Evolutionary conservation across 1,284 basidiomycete species (phyloP).

Genomic region (Gastroboletus turbinatus): DNA sequence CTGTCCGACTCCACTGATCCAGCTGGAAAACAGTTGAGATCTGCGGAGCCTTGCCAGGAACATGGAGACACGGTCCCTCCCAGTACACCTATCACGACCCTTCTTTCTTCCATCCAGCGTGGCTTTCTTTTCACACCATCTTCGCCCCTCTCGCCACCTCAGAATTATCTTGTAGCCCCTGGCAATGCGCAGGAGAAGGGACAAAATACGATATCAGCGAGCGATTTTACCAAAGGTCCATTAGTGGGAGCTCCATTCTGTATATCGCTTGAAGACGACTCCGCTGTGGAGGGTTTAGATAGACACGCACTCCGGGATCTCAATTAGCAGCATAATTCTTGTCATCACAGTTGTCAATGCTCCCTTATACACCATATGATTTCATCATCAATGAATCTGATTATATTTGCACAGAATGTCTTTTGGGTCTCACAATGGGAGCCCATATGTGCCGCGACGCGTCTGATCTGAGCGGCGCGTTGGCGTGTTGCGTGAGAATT

Average conservation of each 20-base stretch:
- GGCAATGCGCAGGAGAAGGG: constrained; percentile 25
- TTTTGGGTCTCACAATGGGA: background rate
- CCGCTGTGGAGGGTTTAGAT: constrained; percentile 17
- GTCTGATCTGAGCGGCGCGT: constrained; percentile 15
- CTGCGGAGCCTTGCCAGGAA: constrained; percentile 3
- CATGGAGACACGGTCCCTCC: constrained; percentile 13
- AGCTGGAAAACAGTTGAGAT: background rate
- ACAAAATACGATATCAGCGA: constrained; percentile 13
- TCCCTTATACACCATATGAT: constrained; percentile 3
- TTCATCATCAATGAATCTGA: background rate
- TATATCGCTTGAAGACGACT: constrained; percentile 11
- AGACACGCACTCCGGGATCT: constrained; percentile 29
- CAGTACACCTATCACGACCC: constrained; percentile 66
- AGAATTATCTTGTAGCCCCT: constrained; percentile 40
- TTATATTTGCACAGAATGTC: background rate
- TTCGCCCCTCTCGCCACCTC: constrained; percentile 57
- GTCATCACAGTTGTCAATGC: background rate
- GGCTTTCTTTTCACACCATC: constrained; percentile 66
- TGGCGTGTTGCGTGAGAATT: constrained; percentile 31
- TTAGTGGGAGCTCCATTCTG: constrained; percentile 10
- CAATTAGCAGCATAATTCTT: constrained; percentile 20
- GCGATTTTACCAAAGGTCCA: constrained; percentile 3
- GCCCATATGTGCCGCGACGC: constrained; percentile 13
- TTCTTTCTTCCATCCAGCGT: constrained; percentile 65
- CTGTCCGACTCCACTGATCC: background rate